A percentile compares a stretch with the other conserved stretches of the same genome.
Evolutionary conservation across 768 basidiomycete genomes (phyloP).

Genomic region (Lyophyllum semitale): DNA sequence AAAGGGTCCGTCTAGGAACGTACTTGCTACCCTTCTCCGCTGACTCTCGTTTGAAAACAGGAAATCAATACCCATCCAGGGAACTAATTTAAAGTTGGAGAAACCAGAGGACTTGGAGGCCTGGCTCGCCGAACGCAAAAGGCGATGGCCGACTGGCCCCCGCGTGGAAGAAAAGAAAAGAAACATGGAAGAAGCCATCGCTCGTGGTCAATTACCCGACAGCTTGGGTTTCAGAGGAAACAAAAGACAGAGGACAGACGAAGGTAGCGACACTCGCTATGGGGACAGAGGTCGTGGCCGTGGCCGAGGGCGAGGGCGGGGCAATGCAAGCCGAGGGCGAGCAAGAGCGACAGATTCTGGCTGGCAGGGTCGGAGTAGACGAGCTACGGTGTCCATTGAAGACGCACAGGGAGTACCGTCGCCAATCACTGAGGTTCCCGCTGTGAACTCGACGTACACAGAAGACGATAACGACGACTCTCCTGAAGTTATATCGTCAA

Average conservation of each 20-base stretch:
- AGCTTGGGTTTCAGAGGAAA: conserved; percentile 31
- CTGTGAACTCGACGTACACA: conserved; percentile 14
- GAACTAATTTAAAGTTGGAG: conserved; percentile 76
- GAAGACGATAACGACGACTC: conserved; percentile 41
- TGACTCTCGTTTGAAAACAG: conserved; percentile 35
- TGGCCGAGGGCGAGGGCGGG: conserved; percentile 32
- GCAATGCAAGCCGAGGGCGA: neutral
- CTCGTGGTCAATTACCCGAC: conserved; percentile 71
- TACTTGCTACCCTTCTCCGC: conserved; percentile 1
- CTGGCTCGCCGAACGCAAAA: conserved; percentile 90
- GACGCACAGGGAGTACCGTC: neutral
- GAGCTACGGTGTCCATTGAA: neutral
- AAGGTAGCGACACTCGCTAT: conserved; percentile 11
- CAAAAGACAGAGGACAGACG: conserved; percentile 43
- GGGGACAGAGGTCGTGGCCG: conserved; percentile 27
- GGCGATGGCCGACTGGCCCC: conserved; percentile 74
- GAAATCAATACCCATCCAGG: conserved; percentile 74
- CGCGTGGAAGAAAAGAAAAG: conserved; percentile 80
- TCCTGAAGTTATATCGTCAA: conserved; percentile 66
- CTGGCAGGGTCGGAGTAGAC: conserved; percentile 8
- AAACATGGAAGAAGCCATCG: conserved; percentile 75
- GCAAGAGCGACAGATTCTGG: conserved; percentile 23
- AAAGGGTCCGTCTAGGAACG: conserved; percentile 54
- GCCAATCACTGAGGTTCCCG: neutral
- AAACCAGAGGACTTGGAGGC: conserved; percentile 79